Conservation (phyloP, 352 stramenopile genomes). For the Pythium dissimile region DNA sequence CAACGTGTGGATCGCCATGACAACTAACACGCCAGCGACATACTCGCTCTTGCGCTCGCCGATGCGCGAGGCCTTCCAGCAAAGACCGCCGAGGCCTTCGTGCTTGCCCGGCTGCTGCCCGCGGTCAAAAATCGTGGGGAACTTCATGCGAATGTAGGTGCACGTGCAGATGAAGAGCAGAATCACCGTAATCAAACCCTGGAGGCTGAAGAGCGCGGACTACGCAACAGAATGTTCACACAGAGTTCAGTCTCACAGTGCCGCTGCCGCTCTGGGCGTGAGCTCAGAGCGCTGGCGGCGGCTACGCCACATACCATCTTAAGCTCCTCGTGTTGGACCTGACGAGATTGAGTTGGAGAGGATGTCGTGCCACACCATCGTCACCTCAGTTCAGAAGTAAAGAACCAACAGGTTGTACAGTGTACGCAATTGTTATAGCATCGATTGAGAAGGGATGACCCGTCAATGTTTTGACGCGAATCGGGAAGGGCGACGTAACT, state of each 20-base stretch:
- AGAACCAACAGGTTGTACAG: conserved; percentile 12
- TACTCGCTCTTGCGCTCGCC: conserved; percentile 91
- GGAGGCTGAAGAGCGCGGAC: conserved; percentile 97
- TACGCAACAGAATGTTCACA: conserved; percentile 16
- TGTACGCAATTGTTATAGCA: conserved; percentile 17
- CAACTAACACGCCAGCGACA: conserved; percentile 71
- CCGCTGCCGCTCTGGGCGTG: too few relatives aligned
- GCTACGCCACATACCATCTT: conserved; percentile 24
- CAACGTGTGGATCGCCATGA: conserved; percentile 91
- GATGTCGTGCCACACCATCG: conserved; percentile 12
- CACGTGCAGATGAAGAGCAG: conserved; percentile 97
- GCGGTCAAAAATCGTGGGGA: conserved; percentile 94
- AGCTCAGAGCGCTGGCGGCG: not conserved
- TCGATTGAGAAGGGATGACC: conserved; percentile 23
- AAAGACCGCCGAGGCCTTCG: conserved; percentile 85
- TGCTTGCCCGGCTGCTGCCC: conserved; percentile 78
- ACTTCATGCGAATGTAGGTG: conserved; percentile 95
- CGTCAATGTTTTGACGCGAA: not conserved
- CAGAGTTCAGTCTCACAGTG: not conserved
- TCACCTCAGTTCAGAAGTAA: conserved; percentile 22
- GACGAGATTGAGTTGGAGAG: not conserved
- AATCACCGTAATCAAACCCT: conserved; percentile 94
- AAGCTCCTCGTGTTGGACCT: not conserved
- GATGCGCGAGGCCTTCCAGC: conserved; percentile 91
- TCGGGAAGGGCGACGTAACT: conserved; percentile 11